phyloP scores from a whole-genome alignment of 1,139 yeast species.

The Trichomonascaceae sp. region DNA sequence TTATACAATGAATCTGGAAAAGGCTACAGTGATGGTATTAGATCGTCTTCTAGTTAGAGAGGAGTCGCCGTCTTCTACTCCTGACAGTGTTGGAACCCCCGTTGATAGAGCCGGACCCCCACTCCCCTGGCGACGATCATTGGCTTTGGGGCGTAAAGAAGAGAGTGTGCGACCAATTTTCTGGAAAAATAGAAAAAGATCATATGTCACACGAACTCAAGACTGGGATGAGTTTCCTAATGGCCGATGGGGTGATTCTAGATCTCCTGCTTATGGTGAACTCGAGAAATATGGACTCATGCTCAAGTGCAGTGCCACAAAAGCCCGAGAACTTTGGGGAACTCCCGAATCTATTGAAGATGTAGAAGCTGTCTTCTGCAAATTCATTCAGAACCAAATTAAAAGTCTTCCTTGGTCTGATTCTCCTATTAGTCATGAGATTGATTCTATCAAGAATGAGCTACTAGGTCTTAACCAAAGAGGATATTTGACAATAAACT shows the following conservation, averaged over 20 bases:
- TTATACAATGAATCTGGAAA: constrained; percentile 93
- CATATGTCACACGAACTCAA: constrained; percentile 83
- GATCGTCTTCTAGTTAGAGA: constrained; percentile 54
- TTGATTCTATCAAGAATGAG: constrained; percentile 53
- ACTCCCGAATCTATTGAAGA: constrained; percentile 57
- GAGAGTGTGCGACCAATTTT: constrained; percentile 91
- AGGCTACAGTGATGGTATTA: constrained; percentile 81
- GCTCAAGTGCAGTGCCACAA: constrained; percentile 45
- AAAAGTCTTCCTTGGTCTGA: constrained; percentile 93
- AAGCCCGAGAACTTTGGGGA: constrained; percentile 85
- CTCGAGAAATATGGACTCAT: constrained; percentile 60
- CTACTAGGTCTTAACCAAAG: constrained; percentile 57
- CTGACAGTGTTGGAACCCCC: constrained; percentile 19
- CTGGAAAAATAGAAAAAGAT: constrained; percentile 91
- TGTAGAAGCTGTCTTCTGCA: constrained; percentile 53
- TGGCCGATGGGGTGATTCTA: constrained; percentile 92
- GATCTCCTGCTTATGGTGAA: constrained; percentile 92
- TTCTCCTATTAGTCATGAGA: constrained; percentile 76
- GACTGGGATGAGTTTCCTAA: constrained; percentile 95
- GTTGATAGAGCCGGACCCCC: constrained; percentile 24
- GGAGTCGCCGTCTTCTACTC: constrained; percentile 11
- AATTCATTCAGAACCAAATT: constrained; percentile 63
- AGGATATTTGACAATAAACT: constrained; percentile 77
- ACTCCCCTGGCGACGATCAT: constrained; percentile 86
- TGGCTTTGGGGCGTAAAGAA: constrained; percentile 72